These are phyloP conservation scores for Trichoderma semiorbis DNA, from an alignment of 2,329 filamentous ascomycete genomes.

Conservation along the genomic window DNA sequence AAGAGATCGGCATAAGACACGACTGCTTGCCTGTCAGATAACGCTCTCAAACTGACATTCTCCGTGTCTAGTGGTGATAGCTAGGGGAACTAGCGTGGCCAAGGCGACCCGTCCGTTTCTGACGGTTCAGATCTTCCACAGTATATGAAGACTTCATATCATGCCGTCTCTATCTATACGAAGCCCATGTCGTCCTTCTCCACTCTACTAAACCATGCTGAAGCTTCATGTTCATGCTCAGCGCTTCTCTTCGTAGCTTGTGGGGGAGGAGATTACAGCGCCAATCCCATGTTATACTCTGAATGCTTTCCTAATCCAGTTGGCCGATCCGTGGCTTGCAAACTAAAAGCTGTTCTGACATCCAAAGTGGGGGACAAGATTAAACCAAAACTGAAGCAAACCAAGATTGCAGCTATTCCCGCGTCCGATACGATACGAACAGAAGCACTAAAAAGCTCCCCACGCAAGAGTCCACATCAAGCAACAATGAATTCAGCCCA, in stretches of 20 bases:
- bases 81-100: neutral
- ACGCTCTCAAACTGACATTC: neutral
- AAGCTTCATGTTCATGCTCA: neutral
- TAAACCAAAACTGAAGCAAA: neutral
- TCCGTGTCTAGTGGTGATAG: neutral
- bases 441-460: neutral
- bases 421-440: neutral
- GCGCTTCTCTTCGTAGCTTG: neutral
- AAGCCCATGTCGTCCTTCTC: neutral
- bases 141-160: neutral
- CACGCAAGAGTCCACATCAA: neutral
- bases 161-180: neutral
- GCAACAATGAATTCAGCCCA: neutral
- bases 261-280: neutral
- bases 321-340: constrained; percentile 1
- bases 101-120: neutral
- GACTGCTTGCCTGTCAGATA: neutral
- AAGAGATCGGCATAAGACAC: neutral
- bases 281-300: neutral
- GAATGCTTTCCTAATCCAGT: constrained; percentile 3
- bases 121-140: neutral
- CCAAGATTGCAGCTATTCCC: neutral
- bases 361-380: neutral
- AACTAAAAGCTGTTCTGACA: neutral
- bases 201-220: neutral